Base-by-base conservation (phyloP, 345 rosid genomes). In the Noccaea bulbosa region DNA sequence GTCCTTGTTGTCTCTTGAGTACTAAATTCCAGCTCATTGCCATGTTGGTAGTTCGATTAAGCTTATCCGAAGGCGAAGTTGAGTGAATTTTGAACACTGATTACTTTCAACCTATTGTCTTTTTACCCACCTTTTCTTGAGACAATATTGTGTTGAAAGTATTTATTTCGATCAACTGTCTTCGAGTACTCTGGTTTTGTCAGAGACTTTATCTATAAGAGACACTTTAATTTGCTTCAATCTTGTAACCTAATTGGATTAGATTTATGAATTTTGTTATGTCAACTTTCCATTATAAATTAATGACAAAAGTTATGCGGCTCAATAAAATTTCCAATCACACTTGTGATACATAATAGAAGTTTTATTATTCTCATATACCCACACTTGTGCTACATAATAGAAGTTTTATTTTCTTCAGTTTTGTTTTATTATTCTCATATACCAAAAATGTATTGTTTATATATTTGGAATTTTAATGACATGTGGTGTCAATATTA, bases 1-100 rank as follows among this genome's bases (percentile, higher is more conserved):
- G 40, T 52, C 58, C 35, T 64, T 49, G 69, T 64, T 64, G 69
- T 48, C 35, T 30, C 38, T 52, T 52, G 40, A 8, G 50, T 52
- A 40, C 50, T 14, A 45, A 34, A 32, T 45, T 33, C 54, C 64
- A 68, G 64, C 64, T 56, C 73, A 69, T 56, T 69, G 55, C 45
- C 56, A 69, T 41, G 46, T 69, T 56, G 11, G 37, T 69, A 56
- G 65, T 54, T 68, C 48, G 47, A 58, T 47, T 39, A 6, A 40
- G 30, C 66, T 69, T 38, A 69, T 58, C 66, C 46, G 8, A 69
- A 58, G 20, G 49, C 14, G 66, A 35, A 32, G 38, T 37, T 20
- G 6, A 37, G 47, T 50, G 22, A 64, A 2, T 12, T n/a, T 50
- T 49, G 41, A 57, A 58, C 73, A 47, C 49, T 38, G 30, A 27